Evolutionary conservation across 202 grass and related monocot species (phyloP), one percentile per base, ranked within the genome.

Genomic region (Bolboschoenoplectus hybrid): DNA sequence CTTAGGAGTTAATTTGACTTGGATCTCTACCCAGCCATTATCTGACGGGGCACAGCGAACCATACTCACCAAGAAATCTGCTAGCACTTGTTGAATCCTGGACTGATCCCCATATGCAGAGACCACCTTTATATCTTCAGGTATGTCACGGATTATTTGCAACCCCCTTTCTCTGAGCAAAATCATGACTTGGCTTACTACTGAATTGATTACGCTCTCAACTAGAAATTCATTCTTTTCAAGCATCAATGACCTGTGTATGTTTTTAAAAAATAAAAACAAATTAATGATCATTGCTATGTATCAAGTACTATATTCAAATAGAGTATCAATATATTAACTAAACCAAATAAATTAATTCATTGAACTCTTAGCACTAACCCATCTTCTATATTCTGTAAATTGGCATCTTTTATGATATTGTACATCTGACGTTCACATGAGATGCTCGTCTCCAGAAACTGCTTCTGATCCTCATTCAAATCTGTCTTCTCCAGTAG

Each of bases 171-270:
- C 90, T 91, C 90, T 94, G 82, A 98, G 87, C 75, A 90, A 89
- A 90, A 94, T 81, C 97, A 98, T 96, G 55, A 92, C 97, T 94
- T 98, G 97, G 81, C 93, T 96, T 38, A 98, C 93, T 87, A 98
- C 92, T 88, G 97, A 90, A 79, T 96, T 94, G 66, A 98, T 92
- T 61, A 98, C 87, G 76, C 67, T 90, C 82, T 89, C 97, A 69
- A 98, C 84, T 85, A 85, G 86, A 92, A 98, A 98, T 81, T 94
- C 92, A 94, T 84, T 90, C 91, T 91, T 94, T 32, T 98, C 93
- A 12, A 98, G 87, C 50, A 85, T 79, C 83, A 98, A 85, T 51
- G 93, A 94, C 70, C 97, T 98, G 90, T 14, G 47, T 17, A 81
- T 81, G 86, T 82, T 84, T 82, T 84, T 79, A 69, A 91, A 88